Evolutionary conservation across 306 rosid species (phyloP).

Genomic region (Ceratonia siliqua): DNA sequence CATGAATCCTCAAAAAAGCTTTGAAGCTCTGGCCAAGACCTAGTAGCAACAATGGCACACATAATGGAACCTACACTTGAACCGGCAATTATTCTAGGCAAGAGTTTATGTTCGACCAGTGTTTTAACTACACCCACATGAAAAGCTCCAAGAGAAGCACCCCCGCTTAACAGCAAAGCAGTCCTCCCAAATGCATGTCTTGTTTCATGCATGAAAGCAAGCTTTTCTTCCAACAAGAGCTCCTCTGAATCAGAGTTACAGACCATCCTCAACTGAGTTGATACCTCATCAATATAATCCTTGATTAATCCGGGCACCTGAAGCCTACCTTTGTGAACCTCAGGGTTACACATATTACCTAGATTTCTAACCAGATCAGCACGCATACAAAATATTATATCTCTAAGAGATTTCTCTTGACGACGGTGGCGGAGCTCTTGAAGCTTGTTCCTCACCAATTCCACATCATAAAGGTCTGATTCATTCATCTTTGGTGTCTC

Average conservation of each 20-base stretch:
- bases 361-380: constrained; percentile 87
- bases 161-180: constrained; percentile 87
- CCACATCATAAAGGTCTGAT: constrained; percentile 70
- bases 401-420: constrained; percentile 68
- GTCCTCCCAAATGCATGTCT: constrained; percentile 91
- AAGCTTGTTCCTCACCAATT: constrained; percentile 71
- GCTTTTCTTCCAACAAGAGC: constrained; percentile 72
- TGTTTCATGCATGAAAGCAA: constrained; percentile 84
- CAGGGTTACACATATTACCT: constrained; percentile 85
- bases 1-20: constrained; percentile 82
- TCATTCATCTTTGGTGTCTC: constrained; percentile 80
- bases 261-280: constrained; percentile 81
- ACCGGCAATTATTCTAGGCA: constrained; percentile 87
- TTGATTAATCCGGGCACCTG: constrained; percentile 75
- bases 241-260: constrained; percentile 82
- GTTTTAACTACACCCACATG: constrained; percentile 85
- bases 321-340: constrained; percentile 81
- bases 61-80: constrained; percentile 90
- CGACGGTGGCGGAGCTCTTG: constrained; percentile 81
- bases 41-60: constrained; percentile 85
- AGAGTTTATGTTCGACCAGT: constrained; percentile 73
- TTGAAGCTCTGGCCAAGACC: constrained; percentile 93
- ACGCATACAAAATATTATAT: constrained; percentile 78
- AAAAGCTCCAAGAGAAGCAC: constrained; percentile 87
- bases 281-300: constrained; percentile 82